Evolutionary conservation across 306 rosid species (phyloP).

Genomic region (Senna siamea): DNA sequence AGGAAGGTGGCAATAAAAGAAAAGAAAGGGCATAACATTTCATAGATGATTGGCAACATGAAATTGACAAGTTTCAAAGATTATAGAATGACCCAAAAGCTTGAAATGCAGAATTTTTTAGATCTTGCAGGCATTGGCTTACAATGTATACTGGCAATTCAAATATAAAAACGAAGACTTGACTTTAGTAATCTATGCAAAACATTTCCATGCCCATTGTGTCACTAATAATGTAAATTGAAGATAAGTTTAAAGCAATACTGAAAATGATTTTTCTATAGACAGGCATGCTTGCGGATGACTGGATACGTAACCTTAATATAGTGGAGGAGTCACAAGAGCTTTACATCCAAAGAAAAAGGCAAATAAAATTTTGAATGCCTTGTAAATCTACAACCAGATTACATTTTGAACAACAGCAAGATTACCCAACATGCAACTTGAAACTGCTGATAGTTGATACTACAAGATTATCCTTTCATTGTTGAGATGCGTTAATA

Average conservation of each 20-base stretch:
- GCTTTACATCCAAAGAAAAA: conserved; percentile 8
- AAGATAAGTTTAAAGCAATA: neutral
- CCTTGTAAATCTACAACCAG: neutral
- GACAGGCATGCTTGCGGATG: neutral
- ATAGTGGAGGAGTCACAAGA: neutral
- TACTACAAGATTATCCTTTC: neutral
- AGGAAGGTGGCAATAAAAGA: no score
- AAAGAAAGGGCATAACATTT: neutral
- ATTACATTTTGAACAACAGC: neutral
- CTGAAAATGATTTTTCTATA: neutral
- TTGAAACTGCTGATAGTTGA: neutral
- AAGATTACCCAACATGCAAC: neutral
- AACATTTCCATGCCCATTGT: conserved; percentile 32
- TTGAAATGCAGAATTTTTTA: conserved; percentile 1
- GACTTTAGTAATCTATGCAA: neutral
- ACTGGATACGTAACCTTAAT: neutral
- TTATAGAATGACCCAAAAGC: conserved; percentile 3
- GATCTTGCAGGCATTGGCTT: conserved; percentile 1
- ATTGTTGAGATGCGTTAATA: conserved; percentile 25
- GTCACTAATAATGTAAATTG: neutral
- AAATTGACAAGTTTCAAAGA: neutral
- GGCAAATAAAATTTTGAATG: neutral
- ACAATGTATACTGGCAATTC: neutral
- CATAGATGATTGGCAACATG: neutral
- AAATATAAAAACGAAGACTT: neutral